Evolutionary conservation across 148 eudicot genomes (phyloP).

Genomic region (Silene latifolia): DNA sequence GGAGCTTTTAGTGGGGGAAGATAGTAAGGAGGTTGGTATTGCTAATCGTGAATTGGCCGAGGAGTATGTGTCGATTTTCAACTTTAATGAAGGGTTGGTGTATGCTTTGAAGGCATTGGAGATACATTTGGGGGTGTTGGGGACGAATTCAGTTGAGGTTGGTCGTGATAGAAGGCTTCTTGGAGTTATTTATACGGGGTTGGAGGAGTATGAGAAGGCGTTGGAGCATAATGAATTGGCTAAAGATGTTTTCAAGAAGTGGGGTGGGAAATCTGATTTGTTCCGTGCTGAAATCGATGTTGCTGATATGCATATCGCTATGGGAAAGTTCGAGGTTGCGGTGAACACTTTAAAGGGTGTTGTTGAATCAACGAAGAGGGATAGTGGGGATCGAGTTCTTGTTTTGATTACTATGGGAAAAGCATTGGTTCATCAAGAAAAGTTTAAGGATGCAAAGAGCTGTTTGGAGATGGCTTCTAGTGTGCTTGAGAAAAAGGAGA

Average conservation of each 20-base stretch:
- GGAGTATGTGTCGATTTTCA: slow-evolving; percentile 65
- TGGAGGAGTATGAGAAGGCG: slow-evolving; percentile 83
- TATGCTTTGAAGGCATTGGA: slow-evolving; percentile 79
- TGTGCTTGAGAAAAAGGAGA: slow-evolving; percentile 63
- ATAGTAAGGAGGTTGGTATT: slow-evolving; percentile 69
- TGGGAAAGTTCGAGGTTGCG: slow-evolving; percentile 68
- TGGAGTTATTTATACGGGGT: slow-evolving; percentile 79
- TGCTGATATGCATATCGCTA: slow-evolving; percentile 85
- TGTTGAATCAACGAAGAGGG: slow-evolving; percentile 65
- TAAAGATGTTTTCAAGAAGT: slow-evolving; percentile 65
- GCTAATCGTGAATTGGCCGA: slow-evolving; percentile 83
- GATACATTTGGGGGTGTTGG: slow-evolving; percentile 52
- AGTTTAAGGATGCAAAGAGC: slow-evolving; percentile 65
- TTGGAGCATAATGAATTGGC: slow-evolving; percentile 73
- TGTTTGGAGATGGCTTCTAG: slow-evolving; percentile 70
- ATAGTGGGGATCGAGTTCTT: slow-evolving; percentile 71
- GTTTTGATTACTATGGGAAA: slow-evolving; percentile 76
- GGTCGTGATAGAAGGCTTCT: slow-evolving; percentile 81
- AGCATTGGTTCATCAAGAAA: slow-evolving; percentile 73
- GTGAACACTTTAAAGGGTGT: slow-evolving; percentile 56
- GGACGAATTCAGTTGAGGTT: slow-evolving; percentile 81
- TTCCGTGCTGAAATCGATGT: slow-evolving; percentile 87
- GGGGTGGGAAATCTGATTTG: slow-evolving; percentile 72
- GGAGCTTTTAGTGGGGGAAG: slow-evolving; percentile 54
- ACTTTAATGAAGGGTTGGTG: slow-evolving; percentile 72